phyloP scores from a whole-genome alignment of 2,329 filamentous ascomycete species.

The Aspergillus uvarum region DNA sequence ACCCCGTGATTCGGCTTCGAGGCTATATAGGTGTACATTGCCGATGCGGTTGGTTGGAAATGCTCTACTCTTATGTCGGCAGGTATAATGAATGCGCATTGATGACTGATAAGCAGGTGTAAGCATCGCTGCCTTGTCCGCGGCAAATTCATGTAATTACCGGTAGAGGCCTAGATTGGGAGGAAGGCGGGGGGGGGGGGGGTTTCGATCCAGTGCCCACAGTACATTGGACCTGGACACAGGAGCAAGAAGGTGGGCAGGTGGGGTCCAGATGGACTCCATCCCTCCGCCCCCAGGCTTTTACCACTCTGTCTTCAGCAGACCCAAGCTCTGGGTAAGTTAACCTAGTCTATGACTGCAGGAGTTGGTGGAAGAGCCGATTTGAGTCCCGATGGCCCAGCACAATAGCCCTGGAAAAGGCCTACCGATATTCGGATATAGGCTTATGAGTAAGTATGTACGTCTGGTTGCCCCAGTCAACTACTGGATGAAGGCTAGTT shows the following conservation, averaged over 20 bases:
- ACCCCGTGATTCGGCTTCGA: not conserved
- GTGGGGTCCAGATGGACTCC: not conserved
- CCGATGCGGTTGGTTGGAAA: not conserved
- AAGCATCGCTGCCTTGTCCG: not conserved
- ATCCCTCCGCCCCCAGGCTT: not conserved
- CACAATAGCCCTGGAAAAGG: not conserved
- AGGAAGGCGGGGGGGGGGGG: too few relatives aligned
- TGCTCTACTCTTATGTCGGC: not conserved
- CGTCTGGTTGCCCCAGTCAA: too few relatives aligned
- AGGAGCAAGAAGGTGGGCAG: not conserved
- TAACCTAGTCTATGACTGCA: not conserved
- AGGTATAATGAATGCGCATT: not conserved
- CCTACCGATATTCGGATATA: not conserved
- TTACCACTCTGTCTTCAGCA: not conserved
- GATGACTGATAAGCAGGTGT: not conserved
- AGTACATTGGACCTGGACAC: not conserved
- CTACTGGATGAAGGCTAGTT: too few relatives aligned
- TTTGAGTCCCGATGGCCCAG: not conserved
- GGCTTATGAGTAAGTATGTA: too few relatives aligned
- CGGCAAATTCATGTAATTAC: not conserved
- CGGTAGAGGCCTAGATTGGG: not conserved
- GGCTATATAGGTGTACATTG: too few relatives aligned
- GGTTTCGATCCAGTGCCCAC: not conserved
- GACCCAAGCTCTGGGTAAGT: too few relatives aligned
- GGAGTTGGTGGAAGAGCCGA: not conserved